Conservation (phyloP, 306 rosid genomes). For the Quercus parvula region DNA sequence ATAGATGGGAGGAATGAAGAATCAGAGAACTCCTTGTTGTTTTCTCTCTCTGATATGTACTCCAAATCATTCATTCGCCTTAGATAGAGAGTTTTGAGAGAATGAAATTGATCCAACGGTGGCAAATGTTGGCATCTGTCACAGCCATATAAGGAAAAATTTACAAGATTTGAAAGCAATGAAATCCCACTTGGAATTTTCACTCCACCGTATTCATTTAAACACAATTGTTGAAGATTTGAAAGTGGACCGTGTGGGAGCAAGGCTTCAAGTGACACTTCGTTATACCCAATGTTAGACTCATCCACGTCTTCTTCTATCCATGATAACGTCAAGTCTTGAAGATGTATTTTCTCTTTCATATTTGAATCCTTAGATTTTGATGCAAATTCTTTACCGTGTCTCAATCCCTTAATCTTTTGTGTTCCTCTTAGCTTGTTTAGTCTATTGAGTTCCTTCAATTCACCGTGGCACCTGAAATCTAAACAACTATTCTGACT, state of each 20-base stretch:
- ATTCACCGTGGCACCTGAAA: not conserved
- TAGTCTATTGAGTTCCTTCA: slow-evolving; percentile 5
- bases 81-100: not conserved
- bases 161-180: not conserved
- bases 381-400: not conserved
- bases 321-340: not conserved
- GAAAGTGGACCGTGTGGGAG: not conserved
- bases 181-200: slow-evolving; percentile 4
- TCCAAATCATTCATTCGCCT: not conserved
- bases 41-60: slow-evolving; percentile 2
- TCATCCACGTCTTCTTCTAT: no score
- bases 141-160: not conserved
- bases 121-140: not conserved
- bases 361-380: not conserved
- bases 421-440: not conserved
- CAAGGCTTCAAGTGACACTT: not conserved
- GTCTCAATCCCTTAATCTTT: not conserved
- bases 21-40: not conserved
- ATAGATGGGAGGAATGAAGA: slow-evolving; percentile 24
- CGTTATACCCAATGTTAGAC: no score
- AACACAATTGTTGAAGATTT: not conserved
- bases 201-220: rapidly evolving
- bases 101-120: slow-evolving; percentile 7
- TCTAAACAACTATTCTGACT: not conserved
- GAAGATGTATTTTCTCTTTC: slow-evolving; percentile 3